These are phyloP conservation scores for Blepharisma japonicum DNA, from an alignment of 73 alveolate species.

Conservation along the genomic window DNA sequence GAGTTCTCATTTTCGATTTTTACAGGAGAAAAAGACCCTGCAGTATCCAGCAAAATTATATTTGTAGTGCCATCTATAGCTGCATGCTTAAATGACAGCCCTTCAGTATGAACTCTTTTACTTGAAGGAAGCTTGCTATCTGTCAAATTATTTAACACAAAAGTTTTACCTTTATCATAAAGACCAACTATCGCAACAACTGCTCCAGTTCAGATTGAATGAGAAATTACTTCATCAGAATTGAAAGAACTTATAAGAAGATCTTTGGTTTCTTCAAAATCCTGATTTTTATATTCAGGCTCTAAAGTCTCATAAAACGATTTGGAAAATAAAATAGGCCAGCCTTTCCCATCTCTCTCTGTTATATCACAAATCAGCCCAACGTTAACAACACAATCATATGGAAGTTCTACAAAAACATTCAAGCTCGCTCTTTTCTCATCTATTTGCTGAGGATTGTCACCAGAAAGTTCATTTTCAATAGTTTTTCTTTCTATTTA, in stretches of 20 bases:
- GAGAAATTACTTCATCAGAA: not conserved
- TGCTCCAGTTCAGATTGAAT: slow-evolving; percentile 39
- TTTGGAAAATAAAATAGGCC: not conserved
- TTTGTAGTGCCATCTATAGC: slow-evolving; percentile 44
- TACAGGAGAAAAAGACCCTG: slow-evolving; percentile 52
- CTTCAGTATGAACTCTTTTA: slow-evolving; percentile 46
- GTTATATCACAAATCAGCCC: too few relatives aligned
- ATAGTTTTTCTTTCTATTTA: too few relatives aligned
- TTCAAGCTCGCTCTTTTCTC: too few relatives aligned
- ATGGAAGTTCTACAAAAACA: too few relatives aligned
- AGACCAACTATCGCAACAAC: slow-evolving; percentile 49
- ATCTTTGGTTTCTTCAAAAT: too few relatives aligned
- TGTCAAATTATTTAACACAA: slow-evolving; percentile 44
- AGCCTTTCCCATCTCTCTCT: not conserved
- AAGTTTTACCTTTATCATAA: slow-evolving; percentile 58
- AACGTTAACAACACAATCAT: too few relatives aligned
- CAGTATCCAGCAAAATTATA: slow-evolving; percentile 50
- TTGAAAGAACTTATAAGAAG: too few relatives aligned
- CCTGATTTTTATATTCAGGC: not conserved
- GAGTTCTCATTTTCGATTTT: slow-evolving; percentile 36
- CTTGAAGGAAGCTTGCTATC: slow-evolving; percentile 42
- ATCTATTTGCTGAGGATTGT: too few relatives aligned
- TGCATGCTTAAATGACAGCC: slow-evolving; percentile 51
- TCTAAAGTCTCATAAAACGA: too few relatives aligned
- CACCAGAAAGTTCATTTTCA: too few relatives aligned